These are phyloP conservation scores for Phytophthora colocasiae DNA, from an alignment of 352 stramenopile species.

Conservation along the genomic window DNA sequence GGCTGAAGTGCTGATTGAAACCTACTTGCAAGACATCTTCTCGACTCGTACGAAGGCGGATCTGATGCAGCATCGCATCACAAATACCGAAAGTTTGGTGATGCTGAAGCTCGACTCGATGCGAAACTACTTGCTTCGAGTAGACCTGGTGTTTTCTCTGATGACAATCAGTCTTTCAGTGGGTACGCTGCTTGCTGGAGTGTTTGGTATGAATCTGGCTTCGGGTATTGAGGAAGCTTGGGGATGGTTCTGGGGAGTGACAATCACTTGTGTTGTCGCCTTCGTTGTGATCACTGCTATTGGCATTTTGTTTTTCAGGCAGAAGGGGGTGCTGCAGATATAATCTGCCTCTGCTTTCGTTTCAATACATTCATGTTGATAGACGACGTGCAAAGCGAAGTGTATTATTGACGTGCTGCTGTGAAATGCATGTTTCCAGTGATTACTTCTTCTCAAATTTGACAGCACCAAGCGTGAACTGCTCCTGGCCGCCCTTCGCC, in stretches of 20 bases:
- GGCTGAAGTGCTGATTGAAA: constrained; percentile 80
- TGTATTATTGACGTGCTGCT: not conserved
- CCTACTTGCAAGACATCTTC: constrained; percentile 85
- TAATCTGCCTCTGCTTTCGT: constrained; percentile 24
- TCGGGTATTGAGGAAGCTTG: constrained; percentile 49
- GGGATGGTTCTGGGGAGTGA: constrained; percentile 73
- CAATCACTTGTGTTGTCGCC: constrained; percentile 44
- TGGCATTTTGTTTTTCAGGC: constrained; percentile 67
- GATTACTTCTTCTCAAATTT: constrained; percentile 80
- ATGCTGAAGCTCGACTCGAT: constrained; percentile 83
- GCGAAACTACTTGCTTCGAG: constrained; percentile 79
- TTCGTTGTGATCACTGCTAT: constrained; percentile 54
- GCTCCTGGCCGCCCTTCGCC: constrained; percentile 74
- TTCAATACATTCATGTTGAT: constrained; percentile 22
- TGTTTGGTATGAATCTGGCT: constrained; percentile 82
- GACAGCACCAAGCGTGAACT: constrained; percentile 85
- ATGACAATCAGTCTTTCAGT: constrained; percentile 67
- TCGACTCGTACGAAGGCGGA: constrained; percentile 73
- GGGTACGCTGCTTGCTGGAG: constrained; percentile 66
- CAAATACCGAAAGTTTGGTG: constrained; percentile 82
- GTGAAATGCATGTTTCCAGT: not conserved
- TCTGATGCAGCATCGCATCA: constrained; percentile 76
- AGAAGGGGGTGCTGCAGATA: constrained; percentile 62
- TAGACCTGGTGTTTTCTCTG: constrained; percentile 81
- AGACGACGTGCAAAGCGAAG: constrained; percentile 7